Evolutionary conservation across 2,329 filamentous ascomycete species (phyloP).

Genomic region (Ophiognomonia clavigignenti-juglandacearum): DNA sequence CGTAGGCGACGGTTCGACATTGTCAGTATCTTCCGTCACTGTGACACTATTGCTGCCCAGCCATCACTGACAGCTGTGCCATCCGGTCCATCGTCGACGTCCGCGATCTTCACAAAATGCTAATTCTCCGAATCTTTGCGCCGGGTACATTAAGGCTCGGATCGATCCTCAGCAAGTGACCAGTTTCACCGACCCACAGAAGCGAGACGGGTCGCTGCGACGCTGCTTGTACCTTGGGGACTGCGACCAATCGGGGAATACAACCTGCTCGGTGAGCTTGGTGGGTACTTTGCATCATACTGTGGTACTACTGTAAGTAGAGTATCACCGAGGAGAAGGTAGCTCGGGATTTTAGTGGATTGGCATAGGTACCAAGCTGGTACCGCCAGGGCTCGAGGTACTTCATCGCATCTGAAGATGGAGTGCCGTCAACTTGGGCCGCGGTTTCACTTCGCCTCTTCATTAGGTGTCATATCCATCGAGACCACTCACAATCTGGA

Average conservation of each 20-base stretch:
- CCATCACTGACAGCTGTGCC: background rate
- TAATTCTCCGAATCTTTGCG: conserved; percentile 13
- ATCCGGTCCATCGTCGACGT: conserved; percentile 2
- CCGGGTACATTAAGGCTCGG: no score
- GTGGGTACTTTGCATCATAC: no score
- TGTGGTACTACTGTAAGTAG: conserved; percentile 2
- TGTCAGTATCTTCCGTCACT: no score
- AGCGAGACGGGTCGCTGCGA: conserved; percentile 12
- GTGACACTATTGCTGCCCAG: background rate
- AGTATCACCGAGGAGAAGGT: no score
- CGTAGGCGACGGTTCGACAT: background rate
- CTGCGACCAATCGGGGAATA: conserved; percentile 14
- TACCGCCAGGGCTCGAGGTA: conserved; percentile 6
- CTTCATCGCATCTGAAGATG: background rate
- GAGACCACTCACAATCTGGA: conserved; percentile 4
- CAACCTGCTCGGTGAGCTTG: background rate
- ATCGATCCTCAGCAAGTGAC: no score
- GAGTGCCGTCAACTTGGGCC: background rate
- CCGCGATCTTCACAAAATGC: conserved; percentile 7
- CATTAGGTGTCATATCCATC: background rate
- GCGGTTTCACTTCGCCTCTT: background rate
- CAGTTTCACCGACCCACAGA: conserved; percentile 4
- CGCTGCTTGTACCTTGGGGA: background rate
- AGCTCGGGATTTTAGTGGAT: no score
- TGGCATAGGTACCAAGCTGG: conserved; percentile 7